Base-by-base conservation (phyloP, 2,329 filamentous ascomycete species). In the Epichloe gansuensis region DNA sequence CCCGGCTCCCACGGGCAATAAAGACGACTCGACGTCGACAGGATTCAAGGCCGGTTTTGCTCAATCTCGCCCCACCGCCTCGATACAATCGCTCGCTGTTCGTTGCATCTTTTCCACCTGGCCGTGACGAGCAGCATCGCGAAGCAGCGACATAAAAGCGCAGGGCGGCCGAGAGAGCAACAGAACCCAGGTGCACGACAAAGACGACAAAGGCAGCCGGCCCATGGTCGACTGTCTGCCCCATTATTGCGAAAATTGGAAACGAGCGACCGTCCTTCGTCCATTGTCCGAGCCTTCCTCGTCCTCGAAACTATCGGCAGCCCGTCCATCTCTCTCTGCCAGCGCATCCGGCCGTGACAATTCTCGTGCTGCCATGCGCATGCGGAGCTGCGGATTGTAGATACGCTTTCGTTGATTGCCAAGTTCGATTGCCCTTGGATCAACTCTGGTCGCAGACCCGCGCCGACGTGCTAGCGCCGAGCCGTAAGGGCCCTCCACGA, bases 401-500 rank as follows among this genome's bases (percentile, higher is more conserved):
- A 48, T 25, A 48, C 25, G 46, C 42, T 9, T 43, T 37, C 5
- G 35, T 47, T 47, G 38, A 50, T 42, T 9, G 9, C 34, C n/a
- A 34, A 39, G 4, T 34, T 21, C n/a, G 23, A 21, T 21, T 48
- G n/a, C 11, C 8, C 23, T n/a, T n/a, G 37, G 34, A 9, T 46
- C 43, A 46, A 41, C 37, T 23, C 31, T 17, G 45, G 21, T 21
- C 37, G 13, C 21, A 37, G 28, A 45, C 43, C 45, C 5, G 41
- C 41, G 28, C 42, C 48, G 43, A 23, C 54, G 43, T 46, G 38
- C 23, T 41, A 49, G 44, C 49, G 46, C 46, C 44, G 42, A 52
- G 38, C 55, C 55, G 55, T 52, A 57, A 38, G 43, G 56, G 50
- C 55, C 55, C 47, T 52, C 50, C 72, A 80, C 66, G 63, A 98